Base-by-base conservation (phyloP, 108 stramenopile genomes). In the Cyclotella baltica region DNA sequence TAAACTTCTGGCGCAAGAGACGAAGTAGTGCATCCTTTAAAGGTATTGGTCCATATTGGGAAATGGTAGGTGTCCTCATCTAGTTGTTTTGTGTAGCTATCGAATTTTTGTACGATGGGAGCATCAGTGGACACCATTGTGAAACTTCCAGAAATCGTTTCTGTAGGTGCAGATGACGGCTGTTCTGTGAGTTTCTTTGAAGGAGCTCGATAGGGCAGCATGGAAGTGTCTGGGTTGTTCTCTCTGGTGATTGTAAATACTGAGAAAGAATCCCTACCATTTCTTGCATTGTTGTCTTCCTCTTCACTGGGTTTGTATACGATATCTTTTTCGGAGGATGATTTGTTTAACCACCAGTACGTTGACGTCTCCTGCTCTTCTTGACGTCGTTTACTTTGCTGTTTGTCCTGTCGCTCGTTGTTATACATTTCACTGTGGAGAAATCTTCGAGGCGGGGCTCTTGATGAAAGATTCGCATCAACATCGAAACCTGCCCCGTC, bases 341-440 rank as follows among this genome's bases (percentile, higher is more conserved):
- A 30, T 10, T 68, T 68, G 15, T 31, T 30, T 5, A 48, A 50
- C 67, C 67, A 68, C 67, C 67, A 68, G 43, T 68, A 52, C 31
- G 43, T 13, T 25, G 20, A 35, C 1, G 20, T n/a, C 61, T 62
- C 19, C 16, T 62, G 30, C 30, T 34, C 23, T 3, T 3, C 27
- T 34, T 62, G 30, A 1, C 20, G 61, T 37, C 35, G 61, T 1
- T 62, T 19, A 30, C 33, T 2, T 34, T n/a, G 61, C 53, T 55
- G 30, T 29, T 11, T 1, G 55, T 55, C 47, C n/a, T n/a, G 9
- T 4, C 56, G 47, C 6, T 2, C n/a, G 19, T 16, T 48, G 4
- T 16, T 6, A 48, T 48, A n/a, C 6, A n/a, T 55, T n/a, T 23
- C 55, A 25, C 5, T n/a, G 55, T 55, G 3, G 5, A 55, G 55